Evolutionary conservation across 2,329 filamentous ascomycete genomes (phyloP).

Genomic region (Aurifilum marmelostoma): DNA sequence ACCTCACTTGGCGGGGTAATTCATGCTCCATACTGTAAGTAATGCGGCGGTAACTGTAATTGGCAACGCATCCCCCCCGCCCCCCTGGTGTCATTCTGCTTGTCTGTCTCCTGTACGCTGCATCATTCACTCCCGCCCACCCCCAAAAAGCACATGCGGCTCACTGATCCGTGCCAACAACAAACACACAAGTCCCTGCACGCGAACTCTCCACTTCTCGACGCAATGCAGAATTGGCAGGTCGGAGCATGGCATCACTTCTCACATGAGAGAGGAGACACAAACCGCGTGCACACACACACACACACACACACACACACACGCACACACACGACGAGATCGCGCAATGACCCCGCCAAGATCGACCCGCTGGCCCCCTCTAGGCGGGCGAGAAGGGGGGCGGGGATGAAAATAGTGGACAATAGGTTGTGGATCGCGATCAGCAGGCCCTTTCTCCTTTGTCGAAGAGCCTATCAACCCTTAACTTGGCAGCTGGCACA

Average conservation of each 20-base stretch:
- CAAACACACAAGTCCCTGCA: background rate
- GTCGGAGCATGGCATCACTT: background rate
- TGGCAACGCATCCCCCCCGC: background rate
- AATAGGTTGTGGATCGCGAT: constrained; percentile 18
- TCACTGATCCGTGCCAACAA: constrained; percentile 4
- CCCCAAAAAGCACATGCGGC: background rate
- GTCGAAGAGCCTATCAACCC: constrained; percentile 16
- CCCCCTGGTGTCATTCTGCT: background rate
- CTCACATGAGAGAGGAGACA: constrained; percentile 2
- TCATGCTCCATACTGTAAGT: background rate
- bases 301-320: too few relatives aligned
- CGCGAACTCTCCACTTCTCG: background rate
- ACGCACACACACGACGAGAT: background rate
- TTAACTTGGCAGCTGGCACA: background rate
- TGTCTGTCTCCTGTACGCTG: constrained; percentile 12
- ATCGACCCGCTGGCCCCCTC: constrained; percentile 1
- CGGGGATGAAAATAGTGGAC: background rate
- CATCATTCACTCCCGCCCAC: constrained; percentile 6
- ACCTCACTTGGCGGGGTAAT: constrained; percentile 18
- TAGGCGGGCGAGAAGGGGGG: too few relatives aligned
- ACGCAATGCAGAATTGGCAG: constrained; percentile 12
- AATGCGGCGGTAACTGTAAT: background rate
- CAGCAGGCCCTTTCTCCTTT: background rate
- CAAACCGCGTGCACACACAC: background rate
- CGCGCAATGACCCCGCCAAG: background rate